Evolutionary conservation across 2,329 filamentous ascomycete genomes (phyloP), one percentile per base, ranked within the genome.

Genomic region (Talaromyces sp.): DNA sequence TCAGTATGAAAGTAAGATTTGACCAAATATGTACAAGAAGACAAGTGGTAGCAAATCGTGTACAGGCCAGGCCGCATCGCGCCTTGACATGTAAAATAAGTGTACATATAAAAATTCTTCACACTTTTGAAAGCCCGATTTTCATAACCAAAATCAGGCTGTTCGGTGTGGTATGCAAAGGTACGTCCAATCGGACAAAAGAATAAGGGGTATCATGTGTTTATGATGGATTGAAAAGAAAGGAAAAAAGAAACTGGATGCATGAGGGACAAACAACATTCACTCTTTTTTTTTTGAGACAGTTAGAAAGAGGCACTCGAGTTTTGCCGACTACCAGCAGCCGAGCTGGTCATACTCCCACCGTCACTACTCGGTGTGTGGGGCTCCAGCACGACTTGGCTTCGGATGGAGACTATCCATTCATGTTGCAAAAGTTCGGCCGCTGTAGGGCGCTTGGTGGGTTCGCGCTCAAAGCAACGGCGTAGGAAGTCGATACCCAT

Each of bases 341-440:
- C 31, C 28, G 30, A 33, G 42, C 42, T 62, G 12, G 61, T 55
- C 64, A 79, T 82, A 27, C 67, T 67, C 75, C 72, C 69, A 50
- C 66, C 66, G 0, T 76, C 75, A 61, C 72, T 76, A 61, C 65
- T 66, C 0, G 76, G 76, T 1, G 76, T 79, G 12, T 73, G 65
- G 30, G 76, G 72, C 55, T 79, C 76, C n/a, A 79, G 68, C 14
- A 80, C 79, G 16, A 82, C 78, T 65, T 81, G 76, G 61, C 78
- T 73, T 56, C 79, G 70, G 64, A 82, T 82, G 31, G 76, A 80
- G 61, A 79, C 76, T 50, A 89, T 89, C 95, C 95, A 99, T 72
- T 96, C 92, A 75, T 98, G 93, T 75, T 96, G 92, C 61, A 99
- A 82, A 63, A 99, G 79, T 75, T 98, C 95, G 1, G 93, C 87